Evolutionary conservation across 352 stramenopile species (phyloP), one percentile per base, ranked within the genome.

Genomic region (Phytophthora quininea): DNA sequence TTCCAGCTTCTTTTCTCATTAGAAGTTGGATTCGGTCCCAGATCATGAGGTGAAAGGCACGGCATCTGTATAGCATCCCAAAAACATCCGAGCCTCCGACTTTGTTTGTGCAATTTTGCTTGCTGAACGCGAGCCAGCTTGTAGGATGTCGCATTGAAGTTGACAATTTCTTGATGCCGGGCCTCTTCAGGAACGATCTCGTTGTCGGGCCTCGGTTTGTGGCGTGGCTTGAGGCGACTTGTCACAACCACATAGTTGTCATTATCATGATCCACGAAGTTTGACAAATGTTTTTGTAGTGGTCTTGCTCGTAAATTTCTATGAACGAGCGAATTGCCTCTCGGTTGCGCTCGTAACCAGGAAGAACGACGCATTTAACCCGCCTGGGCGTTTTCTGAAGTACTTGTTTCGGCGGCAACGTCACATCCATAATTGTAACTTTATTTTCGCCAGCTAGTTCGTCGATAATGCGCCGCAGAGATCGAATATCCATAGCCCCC

Each of bases 1-100:
- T 54, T 37, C 40, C 27, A n/a, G 19, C 14, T 58, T 37, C 31
- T 61, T 64, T 60, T 30, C 61, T 24, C 8, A 55, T 48, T n/a
- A 89, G 32, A 29, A 46, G 27, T 19, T 72, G 32, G 4, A 86
- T 66, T 38, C 75, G 76, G 53, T 87, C 69, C 82, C 78, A 93
- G 40, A 93, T 54, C 45, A 92, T 58, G 5, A 93, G 40, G 46
- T 95, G 88, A 31, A 95, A 76, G 3, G 73, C 70, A 19, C 76
- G 80, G 53, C 79, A 90, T 14, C 88, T 86, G 50, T 86, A 92
- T 61, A 93, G 68, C 43, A 88, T 82, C 0, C 88, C 88, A 29
- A 91, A 90, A 84, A 85, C 71, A 88, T 89, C 88, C 88, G 10
- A 95, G 70, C 14, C 77, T 70, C n/a, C 85, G 82, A 24, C 73